Conservation (phyloP, 805 yeast genomes). For the Komagataella ulmi region DNA sequence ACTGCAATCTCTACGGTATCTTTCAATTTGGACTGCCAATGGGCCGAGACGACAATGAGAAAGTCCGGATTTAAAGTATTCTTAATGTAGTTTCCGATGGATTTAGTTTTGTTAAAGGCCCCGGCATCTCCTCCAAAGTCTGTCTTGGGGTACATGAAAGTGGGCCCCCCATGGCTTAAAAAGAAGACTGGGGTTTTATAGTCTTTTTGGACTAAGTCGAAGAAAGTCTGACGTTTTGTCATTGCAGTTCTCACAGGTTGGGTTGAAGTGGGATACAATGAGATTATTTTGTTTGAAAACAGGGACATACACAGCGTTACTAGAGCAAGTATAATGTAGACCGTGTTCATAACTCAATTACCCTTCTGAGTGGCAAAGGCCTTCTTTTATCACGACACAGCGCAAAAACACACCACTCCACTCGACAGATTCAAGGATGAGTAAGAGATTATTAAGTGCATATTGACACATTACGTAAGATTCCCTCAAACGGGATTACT, state of each 20-base stretch:
- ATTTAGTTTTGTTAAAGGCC: slow-evolving; percentile 39
- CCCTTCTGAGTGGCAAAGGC: neutral
- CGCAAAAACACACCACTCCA: neutral
- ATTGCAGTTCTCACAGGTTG: neutral
- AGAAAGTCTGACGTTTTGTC: neutral
- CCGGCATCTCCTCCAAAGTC: slow-evolving; percentile 38
- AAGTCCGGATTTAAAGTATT: slow-evolving; percentile 46
- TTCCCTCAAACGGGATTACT: no score
- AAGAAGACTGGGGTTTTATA: slow-evolving; percentile 42
- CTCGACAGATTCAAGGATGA: neutral
- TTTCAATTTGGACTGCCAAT: slow-evolving; percentile 45
- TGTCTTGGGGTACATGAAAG: slow-evolving; percentile 47
- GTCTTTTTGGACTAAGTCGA: neutral
- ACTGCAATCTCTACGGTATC: slow-evolving; percentile 34
- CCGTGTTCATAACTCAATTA: neutral
- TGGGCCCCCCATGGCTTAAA: slow-evolving; percentile 78
- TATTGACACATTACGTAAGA: neutral
- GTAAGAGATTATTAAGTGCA: neutral
- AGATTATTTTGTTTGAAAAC: neutral
- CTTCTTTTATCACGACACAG: neutral
- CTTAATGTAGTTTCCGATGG: slow-evolving; percentile 39
- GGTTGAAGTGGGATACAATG: neutral
- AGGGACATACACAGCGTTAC: neutral
- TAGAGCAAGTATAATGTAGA: neutral
- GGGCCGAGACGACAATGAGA: slow-evolving; percentile 59